Conservation (phyloP, 208 protist genomes). For the Wallacemonas rigidus region DNA sequence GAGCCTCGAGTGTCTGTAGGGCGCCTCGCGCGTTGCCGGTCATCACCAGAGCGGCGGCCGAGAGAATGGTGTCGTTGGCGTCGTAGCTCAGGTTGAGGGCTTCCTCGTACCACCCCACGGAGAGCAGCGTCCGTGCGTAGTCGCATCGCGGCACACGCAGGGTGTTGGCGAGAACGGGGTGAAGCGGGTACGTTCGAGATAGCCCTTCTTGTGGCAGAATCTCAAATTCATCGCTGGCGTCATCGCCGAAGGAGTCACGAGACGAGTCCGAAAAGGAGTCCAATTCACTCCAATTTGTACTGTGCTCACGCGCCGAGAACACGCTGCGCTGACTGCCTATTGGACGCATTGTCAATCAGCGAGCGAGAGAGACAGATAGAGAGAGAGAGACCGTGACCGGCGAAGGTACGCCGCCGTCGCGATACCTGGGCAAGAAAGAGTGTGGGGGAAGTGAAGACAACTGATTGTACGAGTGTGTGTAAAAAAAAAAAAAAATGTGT, state of each 20-base stretch:
- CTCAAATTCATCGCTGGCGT: background rate
- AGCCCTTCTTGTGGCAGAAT: background rate
- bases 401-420: no score
- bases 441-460: background rate
- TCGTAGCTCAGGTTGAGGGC: constrained; percentile 37
- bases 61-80: constrained; percentile 61
- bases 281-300: background rate
- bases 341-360: background rate
- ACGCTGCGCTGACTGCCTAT: constrained; percentile 6
- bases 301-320: constrained; percentile 15
- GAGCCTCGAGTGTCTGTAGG: constrained; percentile 56
- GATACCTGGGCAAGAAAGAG: background rate
- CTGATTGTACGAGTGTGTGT: background rate
- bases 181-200: background rate
- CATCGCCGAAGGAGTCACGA: background rate
- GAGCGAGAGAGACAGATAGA: no score
- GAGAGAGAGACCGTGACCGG: no score
- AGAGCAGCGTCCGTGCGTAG: constrained; percentile 45
- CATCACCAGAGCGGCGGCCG: constrained; percentile 50
- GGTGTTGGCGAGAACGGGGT: background rate
- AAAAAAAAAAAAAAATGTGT: background rate
- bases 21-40: constrained; percentile 39
- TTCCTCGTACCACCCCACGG: constrained; percentile 54
- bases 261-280: background rate
- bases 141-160: constrained; percentile 20